Percentiles rank a stretch among this genome's conserved stretches.
Evolutionary conservation across 2,329 filamentous ascomycete species (phyloP).

Genomic region (Xylogone sp.): DNA sequence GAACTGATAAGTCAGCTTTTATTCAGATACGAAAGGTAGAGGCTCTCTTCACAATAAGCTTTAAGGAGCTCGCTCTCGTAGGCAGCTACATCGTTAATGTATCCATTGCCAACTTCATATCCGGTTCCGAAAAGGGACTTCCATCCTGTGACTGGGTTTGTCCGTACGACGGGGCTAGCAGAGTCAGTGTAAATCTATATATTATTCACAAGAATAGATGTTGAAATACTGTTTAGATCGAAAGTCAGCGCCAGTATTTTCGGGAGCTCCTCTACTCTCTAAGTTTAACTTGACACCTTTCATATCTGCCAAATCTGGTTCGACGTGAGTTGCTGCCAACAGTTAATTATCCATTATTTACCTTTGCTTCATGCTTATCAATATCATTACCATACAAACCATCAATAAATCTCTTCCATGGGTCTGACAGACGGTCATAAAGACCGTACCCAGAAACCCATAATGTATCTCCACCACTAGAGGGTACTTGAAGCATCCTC

Average conservation of each 20-base stretch:
- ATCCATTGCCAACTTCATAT: conserved; percentile 46
- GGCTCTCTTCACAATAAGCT: too few species aligned
- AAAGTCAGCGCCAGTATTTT: too few species aligned
- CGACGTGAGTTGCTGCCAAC: too few species aligned
- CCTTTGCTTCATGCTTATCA: too few species aligned
- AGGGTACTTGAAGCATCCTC: conserved; percentile 52
- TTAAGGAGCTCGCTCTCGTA: conserved; percentile 52
- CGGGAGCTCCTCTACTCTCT: too few species aligned
- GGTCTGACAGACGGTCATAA: conserved; percentile 47
- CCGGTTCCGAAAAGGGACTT: conserved; percentile 49
- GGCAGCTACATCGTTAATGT: conserved; percentile 48
- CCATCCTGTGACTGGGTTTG: conserved; percentile 58
- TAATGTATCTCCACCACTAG: conserved; percentile 47
- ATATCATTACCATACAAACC: too few species aligned
- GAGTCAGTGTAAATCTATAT: conserved; percentile 46
- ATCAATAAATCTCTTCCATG: conserved; percentile 44
- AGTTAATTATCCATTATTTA: too few species aligned
- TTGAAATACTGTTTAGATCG: too few species aligned
- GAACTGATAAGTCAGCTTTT: conserved; percentile 26
- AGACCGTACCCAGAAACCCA: conserved; percentile 47
- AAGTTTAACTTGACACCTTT: too few species aligned
- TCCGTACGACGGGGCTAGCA: conserved; percentile 47
- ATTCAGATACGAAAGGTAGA: too few species aligned
- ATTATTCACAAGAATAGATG: too few species aligned
- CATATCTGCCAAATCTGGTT: too few species aligned